Conservation (phyloP, 2,329 filamentous ascomycete genomes). For the Botrytis deweyae region DNA sequence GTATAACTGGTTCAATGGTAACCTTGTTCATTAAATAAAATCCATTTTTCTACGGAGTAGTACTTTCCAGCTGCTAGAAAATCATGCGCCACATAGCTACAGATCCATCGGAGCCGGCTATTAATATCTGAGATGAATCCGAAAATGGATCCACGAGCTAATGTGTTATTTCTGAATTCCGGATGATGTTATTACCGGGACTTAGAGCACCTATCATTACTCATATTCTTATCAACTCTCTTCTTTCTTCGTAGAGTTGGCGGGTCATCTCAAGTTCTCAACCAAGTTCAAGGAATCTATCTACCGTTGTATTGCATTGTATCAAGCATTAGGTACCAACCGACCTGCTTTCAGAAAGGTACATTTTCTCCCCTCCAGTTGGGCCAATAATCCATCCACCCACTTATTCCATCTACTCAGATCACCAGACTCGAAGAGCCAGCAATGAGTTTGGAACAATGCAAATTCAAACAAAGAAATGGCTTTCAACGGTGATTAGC, state of each 20-base stretch:
- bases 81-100: background rate
- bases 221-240: background rate
- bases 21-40: no score
- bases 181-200: background rate
- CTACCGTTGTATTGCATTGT: background rate
- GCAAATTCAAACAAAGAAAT: background rate
- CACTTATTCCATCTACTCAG: background rate
- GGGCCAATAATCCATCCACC: background rate
- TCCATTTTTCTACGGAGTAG: no score
- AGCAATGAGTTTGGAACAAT: background rate
- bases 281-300: background rate
- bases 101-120: background rate
- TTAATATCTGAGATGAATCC: background rate
- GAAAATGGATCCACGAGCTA: background rate
- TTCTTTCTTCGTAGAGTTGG: background rate
- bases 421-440: background rate
- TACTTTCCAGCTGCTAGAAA: background rate
- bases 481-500: background rate
- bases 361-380: background rate
- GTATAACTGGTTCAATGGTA: no score
- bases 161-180: background rate
- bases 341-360: background rate
- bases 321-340: background rate
- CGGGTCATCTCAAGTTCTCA: background rate
- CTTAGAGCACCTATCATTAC: background rate